Base-by-base conservation (phyloP, 2,329 filamentous ascomycete species). In the Aspergillus ochraceus region DNA sequence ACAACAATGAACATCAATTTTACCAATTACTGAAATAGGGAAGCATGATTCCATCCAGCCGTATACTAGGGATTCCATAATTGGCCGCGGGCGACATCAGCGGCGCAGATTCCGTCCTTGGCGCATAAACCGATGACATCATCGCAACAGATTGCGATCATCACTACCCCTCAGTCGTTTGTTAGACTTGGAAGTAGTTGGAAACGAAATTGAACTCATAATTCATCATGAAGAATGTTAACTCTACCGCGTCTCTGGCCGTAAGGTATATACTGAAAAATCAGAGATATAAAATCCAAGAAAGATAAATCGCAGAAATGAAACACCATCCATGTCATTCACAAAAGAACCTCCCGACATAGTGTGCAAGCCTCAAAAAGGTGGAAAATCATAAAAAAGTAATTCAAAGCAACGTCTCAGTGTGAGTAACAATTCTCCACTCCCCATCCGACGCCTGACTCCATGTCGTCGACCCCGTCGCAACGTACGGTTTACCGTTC, bases 391-490 rank as follows among this genome's bases (percentile, higher is more conserved):
- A 22, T 4, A 17, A 22, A 11, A 19, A 5, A 24, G 24, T 19
- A n/a, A 6, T n/a, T 59, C 63, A 74, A 51, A 72, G 46, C 52
- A 73, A 55, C 0, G 73, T 75, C 62, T 76, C 74, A 42, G 72
- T 70, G 49, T 76, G 74, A n/a, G 64, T 63, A n/a, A 68, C 66
- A 24, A 76, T 59, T 54, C 66, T 67, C 74, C 74, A 76, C 59
- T 76, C 74, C 14, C 73, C 74, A 62, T 76, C 74, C 6, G 73
- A 75, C 8, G 63, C 73, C 60, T 76, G 74, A 26, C 70, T 71
- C 74, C 74, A 76, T 4, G 74, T 76, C 24, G 71, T 71, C 19
- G 70, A 70, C 20, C 68, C 71, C 1, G 69, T 72, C 0, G 70
- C 73, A 14, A 63, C 60, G 22, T 73, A 76, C 26, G 64, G 54